Conservation (phyloP, 176 grass and related monocot genomes). For the Luzula sylvatica region DNA sequence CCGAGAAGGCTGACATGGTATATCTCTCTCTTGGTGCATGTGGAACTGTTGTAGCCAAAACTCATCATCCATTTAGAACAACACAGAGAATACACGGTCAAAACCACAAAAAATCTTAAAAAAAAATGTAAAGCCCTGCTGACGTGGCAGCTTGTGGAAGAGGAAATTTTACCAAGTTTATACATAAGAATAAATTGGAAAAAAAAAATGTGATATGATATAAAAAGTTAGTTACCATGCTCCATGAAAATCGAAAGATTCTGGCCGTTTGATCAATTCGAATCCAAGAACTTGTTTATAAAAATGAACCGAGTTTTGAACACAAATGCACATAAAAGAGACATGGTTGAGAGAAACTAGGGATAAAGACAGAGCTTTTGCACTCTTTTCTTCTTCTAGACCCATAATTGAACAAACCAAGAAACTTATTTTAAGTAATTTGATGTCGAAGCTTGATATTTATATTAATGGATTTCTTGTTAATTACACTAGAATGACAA, state of each 20-base stretch:
- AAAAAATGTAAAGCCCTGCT: no score
- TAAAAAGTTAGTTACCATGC: constrained; percentile 44
- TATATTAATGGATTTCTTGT: not conserved
- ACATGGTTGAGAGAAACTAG: constrained; percentile 75
- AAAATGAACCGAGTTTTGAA: constrained; percentile 46
- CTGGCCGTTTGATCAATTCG: constrained; percentile 51
- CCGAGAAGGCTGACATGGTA: no score
- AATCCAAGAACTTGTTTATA: constrained; percentile 72
- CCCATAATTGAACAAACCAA: constrained; percentile 19
- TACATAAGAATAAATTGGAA: not conserved
- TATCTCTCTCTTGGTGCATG: no score
- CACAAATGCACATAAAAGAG: constrained; percentile 46
- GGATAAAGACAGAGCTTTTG: constrained; percentile 13
- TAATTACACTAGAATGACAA: not conserved
- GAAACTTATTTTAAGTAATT: not conserved
- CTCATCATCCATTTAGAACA: no score
- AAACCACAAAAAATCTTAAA: no score
- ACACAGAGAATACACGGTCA: no score
- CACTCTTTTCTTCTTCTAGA: constrained; percentile 1
- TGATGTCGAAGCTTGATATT: not conserved
- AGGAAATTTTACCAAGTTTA: no score
- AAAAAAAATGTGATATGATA: not conserved
- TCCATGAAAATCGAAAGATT: constrained; percentile 54
- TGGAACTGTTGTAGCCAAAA: no score
- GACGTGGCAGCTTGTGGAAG: no score